Conservation (phyloP, 1,284 basidiomycete species). For the Austroboletus sp. region DNA sequence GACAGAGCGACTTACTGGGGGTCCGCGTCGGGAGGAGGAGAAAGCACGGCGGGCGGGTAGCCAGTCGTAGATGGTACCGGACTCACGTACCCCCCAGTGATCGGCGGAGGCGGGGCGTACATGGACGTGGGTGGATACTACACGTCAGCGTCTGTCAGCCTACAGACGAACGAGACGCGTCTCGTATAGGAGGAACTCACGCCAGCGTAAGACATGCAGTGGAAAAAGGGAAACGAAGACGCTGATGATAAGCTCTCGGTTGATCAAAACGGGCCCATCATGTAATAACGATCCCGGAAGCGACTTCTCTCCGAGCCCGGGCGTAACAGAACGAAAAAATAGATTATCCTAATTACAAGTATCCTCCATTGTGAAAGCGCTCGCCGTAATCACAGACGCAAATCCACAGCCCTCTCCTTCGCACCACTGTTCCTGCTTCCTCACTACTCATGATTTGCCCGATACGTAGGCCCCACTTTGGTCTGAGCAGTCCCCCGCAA, state of each 20-base stretch:
- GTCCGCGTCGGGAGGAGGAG: conserved; percentile 61
- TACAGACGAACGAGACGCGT: neutral
- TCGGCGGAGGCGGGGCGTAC: conserved; percentile 1
- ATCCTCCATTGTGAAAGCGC: conserved; percentile 37
- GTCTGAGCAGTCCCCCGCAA: conserved; percentile 38
- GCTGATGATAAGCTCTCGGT: conserved; percentile 6
- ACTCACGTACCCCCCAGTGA: conserved; percentile 1
- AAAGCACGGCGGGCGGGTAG: conserved; percentile 38
- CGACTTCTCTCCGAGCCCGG: neutral
- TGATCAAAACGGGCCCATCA: too few species aligned
- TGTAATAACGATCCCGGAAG: neutral
- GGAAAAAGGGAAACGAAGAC: neutral
- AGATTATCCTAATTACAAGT: conserved; percentile 32
- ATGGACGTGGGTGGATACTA: conserved; percentile 20
- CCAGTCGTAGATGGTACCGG: conserved; percentile 17
- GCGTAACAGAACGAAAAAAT: neutral
- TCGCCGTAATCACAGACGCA: conserved; percentile 50
- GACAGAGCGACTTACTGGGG: conserved; percentile 47
- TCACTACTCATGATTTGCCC: conserved; percentile 56
- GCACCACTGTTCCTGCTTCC: conserved; percentile 25
- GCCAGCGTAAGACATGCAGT: conserved; percentile 17
- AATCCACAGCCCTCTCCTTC: conserved; percentile 31
- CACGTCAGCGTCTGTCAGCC: neutral
- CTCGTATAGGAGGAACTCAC: conserved; percentile 15
- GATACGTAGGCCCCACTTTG: conserved; percentile 69